Percentiles rank a stretch among this genome's conserved stretches.
These are phyloP conservation scores for Bretschneidera sinensis DNA, from an alignment of 345 rosid genomes.

Conservation along the genomic window DNA sequence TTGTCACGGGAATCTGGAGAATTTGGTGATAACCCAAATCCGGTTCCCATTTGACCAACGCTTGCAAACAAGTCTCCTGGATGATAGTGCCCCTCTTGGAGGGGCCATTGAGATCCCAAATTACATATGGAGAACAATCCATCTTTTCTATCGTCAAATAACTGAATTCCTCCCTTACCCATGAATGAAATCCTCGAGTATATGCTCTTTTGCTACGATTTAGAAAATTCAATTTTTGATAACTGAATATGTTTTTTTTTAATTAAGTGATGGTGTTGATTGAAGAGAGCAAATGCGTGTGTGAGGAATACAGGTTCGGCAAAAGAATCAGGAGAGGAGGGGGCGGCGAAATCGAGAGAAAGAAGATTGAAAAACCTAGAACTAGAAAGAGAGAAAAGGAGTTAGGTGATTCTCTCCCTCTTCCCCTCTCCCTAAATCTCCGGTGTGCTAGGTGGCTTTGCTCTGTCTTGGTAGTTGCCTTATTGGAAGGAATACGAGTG, in stretches of 20 bases:
- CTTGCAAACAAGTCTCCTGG: conserved; percentile 75
- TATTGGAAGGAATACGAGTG: too few species aligned
- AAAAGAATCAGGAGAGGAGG: conserved; percentile 6
- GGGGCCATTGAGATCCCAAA: conserved; percentile 50
- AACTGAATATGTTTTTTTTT: background rate
- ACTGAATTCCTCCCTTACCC: conserved; percentile 51
- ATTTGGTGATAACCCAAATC: conserved; percentile 38
- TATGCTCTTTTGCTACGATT: background rate
- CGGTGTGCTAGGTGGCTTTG: conserved; percentile 11
- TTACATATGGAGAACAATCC: conserved; percentile 54
- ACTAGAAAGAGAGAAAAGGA: conserved; percentile 8
- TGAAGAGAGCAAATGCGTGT: background rate
- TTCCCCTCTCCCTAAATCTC: background rate
- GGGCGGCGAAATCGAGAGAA: conserved; percentile 17
- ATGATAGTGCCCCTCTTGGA: conserved; percentile 24
- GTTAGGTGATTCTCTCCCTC: conserved; percentile 23
- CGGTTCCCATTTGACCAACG: conserved; percentile 70
- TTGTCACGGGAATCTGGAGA: conserved; percentile 39
- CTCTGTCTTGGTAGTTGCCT: too few species aligned
- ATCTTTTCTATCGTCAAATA: conserved; percentile 56
- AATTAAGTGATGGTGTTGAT: background rate
- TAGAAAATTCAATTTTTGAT: conserved; percentile 15
- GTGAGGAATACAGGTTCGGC: background rate
- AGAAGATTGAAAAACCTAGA: background rate
- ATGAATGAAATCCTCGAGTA: conserved; percentile 29